These are phyloP conservation scores for Vishniacozyma victoriae DNA, from an alignment of 768 basidiomycete genomes.

Conservation along the genomic window DNA sequence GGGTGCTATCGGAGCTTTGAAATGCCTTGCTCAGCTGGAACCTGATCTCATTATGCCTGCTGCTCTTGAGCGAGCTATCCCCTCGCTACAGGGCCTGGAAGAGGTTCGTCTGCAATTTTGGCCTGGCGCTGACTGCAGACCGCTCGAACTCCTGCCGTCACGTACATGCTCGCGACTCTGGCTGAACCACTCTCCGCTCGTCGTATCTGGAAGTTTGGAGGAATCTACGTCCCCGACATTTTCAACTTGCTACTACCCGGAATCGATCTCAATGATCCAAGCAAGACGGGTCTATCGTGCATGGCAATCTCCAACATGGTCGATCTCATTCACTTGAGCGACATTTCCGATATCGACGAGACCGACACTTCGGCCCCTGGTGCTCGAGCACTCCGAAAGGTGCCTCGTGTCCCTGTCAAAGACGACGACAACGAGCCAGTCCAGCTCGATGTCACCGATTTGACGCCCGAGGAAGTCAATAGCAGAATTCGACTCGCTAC, in stretches of 20 bases:
- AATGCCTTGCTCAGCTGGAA: conserved; percentile 75
- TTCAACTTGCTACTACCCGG: conserved; percentile 76
- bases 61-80: conserved; percentile 73
- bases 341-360: conserved; percentile 27
- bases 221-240: conserved; percentile 71
- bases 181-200: conserved; percentile 74
- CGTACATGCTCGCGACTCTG: conserved; percentile 76
- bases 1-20: conserved; percentile 72
- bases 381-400: conserved; percentile 45
- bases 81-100: conserved; percentile 78
- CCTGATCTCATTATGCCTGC: conserved; percentile 78
- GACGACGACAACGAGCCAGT: conserved; percentile 36
- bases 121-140: conserved; percentile 52
- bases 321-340: conserved; percentile 32
- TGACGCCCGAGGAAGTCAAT: conserved; percentile 65
- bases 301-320: conserved; percentile 44
- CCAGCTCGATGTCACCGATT: conserved; percentile 38
- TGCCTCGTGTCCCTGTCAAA: conserved; percentile 48
- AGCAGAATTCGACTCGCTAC: conserved; percentile 65
- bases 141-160: conserved; percentile 74
- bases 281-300: conserved; percentile 36
- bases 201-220: conserved; percentile 70
- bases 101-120: conserved; percentile 55
- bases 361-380: conserved; percentile 31
- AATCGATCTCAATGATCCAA: conserved; percentile 61